These are phyloP conservation scores for Nicotiana sylvestris DNA, from an alignment of 257 asterid genomes.

Conservation along the genomic window DNA sequence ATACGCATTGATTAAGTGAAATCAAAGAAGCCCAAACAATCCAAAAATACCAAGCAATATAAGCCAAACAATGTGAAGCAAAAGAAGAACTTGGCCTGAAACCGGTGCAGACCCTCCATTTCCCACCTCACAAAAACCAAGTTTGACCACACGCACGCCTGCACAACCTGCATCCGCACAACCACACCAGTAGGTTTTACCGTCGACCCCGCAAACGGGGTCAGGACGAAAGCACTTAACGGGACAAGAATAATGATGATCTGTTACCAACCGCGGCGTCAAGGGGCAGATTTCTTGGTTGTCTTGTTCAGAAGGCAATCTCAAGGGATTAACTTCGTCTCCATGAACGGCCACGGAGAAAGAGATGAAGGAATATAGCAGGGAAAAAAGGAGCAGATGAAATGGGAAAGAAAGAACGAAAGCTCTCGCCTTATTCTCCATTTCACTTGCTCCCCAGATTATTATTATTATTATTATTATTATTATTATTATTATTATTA, in stretches of 20 bases:
- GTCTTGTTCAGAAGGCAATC: constrained; percentile 41
- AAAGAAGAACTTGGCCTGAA: constrained; percentile 85
- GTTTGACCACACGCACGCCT: constrained; percentile 61
- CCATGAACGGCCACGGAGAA: constrained; percentile 45
- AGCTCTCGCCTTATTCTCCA: neutral
- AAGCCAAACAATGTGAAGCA: constrained; percentile 91
- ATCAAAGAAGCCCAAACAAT: constrained; percentile 76
- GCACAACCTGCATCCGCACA: constrained; percentile 88
- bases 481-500: too few species aligned
- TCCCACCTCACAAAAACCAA: constrained; percentile 76
- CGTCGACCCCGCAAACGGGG: constrained; percentile 88
- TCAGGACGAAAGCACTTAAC: constrained; percentile 84
- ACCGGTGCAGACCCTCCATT: constrained; percentile 75
- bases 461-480: neutral
- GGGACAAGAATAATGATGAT: constrained; percentile 38
- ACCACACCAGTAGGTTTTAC: constrained; percentile 95
- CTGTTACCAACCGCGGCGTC: constrained; percentile 7
- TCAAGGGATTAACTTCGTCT: constrained; percentile 15
- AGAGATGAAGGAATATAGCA: constrained; percentile 23
- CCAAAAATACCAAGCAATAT: constrained; percentile 76
- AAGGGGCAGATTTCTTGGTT: constrained; percentile 40
- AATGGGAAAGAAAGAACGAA: neutral
- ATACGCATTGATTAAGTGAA: neutral
- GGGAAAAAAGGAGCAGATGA: constrained; percentile 19
- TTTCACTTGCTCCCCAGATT: neutral